Base-by-base conservation (phyloP, 495 filamentous ascomycete genomes). In the Talaromyces trachyspermus region DNA sequence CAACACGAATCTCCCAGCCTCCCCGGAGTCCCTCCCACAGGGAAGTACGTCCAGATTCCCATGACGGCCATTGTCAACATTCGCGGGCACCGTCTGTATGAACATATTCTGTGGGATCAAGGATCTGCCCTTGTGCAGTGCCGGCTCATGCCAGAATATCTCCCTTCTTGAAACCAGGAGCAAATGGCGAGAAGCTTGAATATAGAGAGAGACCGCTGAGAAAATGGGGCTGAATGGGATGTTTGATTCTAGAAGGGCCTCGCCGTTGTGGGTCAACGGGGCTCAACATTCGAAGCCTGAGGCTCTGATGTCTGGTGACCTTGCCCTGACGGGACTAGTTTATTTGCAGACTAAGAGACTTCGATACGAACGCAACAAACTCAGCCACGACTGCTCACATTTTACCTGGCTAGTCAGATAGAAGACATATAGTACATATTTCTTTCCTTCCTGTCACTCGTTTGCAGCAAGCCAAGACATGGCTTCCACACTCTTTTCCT, bases 51-150 rank as follows among this genome's bases (percentile, higher is more conserved):
- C 9, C 74, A 80, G 22, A 69, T 94, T 26, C 81, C 84, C 0
- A 74, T 91, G 37, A 86, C 84, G 1, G 76, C 75, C 33, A 76
- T 92, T 3, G 84, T 92, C 17, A 84, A 84, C 48, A 78, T 91
- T 33, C 72, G 86, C 5, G 88, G 85, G 4, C 84, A 85, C 26
- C 77, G 83, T 20, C 61, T 94, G 4, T 88, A 81, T 55, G 88
- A 95, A 61, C 83, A 90, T 51, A 84, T 91, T 24, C 77, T 82
- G 43, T 95, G 88, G 87, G 89, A 94, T 58, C 88, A 94, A 58
- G 85, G 80, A 0, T 82, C 78, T 2, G 82, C 88, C 6, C 66
- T 95, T 0, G 69, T 78, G 24, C 88, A 94, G 60, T 63, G 88
- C 0, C 85, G 85, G 0, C 54, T 92, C 23, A 58, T 94, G 46